Percentiles rank a stretch among this genome's conserved stretches.
phyloP scores from a whole-genome alignment of 345 rosid genomes.

The Mercurialis annua region DNA sequence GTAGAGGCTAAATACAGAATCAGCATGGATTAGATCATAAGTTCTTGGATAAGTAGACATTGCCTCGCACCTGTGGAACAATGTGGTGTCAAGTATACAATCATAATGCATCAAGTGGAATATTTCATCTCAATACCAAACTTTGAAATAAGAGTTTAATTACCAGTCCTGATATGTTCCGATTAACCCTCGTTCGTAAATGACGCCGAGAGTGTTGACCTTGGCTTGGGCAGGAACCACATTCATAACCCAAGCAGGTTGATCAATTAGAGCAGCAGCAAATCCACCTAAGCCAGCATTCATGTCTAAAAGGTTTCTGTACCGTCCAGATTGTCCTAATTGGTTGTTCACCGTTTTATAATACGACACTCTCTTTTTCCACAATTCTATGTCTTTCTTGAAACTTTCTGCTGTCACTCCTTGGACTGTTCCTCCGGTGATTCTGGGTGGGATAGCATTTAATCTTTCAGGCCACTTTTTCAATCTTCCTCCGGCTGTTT shows the following conservation, averaged over 20 bases:
- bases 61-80: constrained; percentile 47
- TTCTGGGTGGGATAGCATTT: constrained; percentile 40
- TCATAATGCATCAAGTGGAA: too few species aligned
- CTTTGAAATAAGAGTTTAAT: too few species aligned
- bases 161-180: constrained; percentile 53
- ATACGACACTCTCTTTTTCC: constrained; percentile 41
- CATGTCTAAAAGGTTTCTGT: constrained; percentile 49
- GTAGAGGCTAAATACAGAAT: constrained; percentile 36
- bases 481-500: constrained; percentile 38
- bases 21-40: constrained; percentile 49
- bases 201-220: constrained; percentile 41
- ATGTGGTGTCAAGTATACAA: background rate
- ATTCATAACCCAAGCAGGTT: constrained; percentile 50
- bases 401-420: constrained; percentile 41
- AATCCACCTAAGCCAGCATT: constrained; percentile 49
- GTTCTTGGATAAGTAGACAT: constrained; percentile 63
- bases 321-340: constrained; percentile 38
- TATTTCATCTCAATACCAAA: background rate
- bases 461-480: constrained; percentile 44
- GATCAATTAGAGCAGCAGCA: constrained; percentile 40
- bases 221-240: constrained; percentile 41
- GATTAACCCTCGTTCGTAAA: constrained; percentile 48
- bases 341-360: constrained; percentile 42
- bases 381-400: constrained; percentile 25
- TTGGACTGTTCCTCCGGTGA: constrained; percentile 33